phyloP scores from a whole-genome alignment of 139 green algal species.

The Penium margaritaceum region DNA sequence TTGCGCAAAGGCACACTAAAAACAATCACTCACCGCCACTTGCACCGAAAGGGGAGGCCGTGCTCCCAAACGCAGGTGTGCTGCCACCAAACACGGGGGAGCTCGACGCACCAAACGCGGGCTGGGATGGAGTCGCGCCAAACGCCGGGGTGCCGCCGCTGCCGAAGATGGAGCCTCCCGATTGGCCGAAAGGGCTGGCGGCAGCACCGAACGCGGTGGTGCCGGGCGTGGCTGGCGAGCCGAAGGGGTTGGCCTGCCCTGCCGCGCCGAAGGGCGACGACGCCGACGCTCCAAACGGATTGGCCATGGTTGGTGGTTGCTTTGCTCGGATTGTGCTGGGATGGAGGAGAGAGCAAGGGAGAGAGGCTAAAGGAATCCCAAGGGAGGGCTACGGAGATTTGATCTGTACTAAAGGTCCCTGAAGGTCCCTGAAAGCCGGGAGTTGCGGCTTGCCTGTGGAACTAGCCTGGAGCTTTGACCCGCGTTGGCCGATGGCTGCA shows the following conservation, averaged over 20 bases:
- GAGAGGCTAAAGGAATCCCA: too few relatives aligned
- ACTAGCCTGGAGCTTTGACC: too few relatives aligned
- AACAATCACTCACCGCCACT: background rate
- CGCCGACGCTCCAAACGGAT: background rate
- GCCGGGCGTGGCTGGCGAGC: background rate
- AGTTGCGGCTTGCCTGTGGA: too few relatives aligned
- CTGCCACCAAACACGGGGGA: conserved; percentile 20
- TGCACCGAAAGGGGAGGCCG: conserved; percentile 6
- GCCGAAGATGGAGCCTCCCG: background rate
- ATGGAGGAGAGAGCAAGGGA: too few relatives aligned
- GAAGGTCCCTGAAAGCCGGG: too few relatives aligned
- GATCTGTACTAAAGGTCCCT: too few relatives aligned
- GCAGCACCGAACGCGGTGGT: background rate
- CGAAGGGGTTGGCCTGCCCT: conserved; percentile 1
- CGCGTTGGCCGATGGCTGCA: too few relatives aligned
- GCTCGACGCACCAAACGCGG: conserved; percentile 30
- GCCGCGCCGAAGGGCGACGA: background rate
- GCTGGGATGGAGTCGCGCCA: conserved; percentile 12
- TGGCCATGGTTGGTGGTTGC: conserved; percentile 6
- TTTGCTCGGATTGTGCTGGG: too few relatives aligned
- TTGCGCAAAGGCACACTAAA: too few relatives aligned
- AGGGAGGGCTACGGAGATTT: too few relatives aligned
- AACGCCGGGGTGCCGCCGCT: conserved; percentile 8
- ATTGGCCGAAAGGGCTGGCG: conserved; percentile 20
- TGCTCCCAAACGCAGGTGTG: background rate